Evolutionary conservation across 805 yeast genomes (phyloP), one percentile per base, ranked within the genome.

Genomic region (Candida palmyrensis): DNA sequence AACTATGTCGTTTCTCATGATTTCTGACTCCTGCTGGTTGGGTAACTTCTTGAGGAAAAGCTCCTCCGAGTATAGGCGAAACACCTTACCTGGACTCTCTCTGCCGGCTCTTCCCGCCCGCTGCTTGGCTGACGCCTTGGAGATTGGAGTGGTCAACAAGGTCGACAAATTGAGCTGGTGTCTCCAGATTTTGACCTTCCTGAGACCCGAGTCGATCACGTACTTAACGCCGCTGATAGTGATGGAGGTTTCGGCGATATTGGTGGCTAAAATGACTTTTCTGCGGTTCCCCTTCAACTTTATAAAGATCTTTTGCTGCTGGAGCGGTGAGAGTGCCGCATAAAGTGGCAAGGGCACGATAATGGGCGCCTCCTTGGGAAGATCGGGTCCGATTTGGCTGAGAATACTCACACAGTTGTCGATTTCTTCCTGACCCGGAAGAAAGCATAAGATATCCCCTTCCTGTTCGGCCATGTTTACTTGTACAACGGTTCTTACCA

Each of bases 101-200:
- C 99, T 86, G 41, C 99, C 99, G n/a, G 99, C 97, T 70, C 99
- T 84, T 55, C 99, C 99, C 29, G 89, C 79, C 59, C 99, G 69
- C 63, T 92, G 99, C 22, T 84, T 75, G 0, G 97, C 98, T 25
- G 95, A 83, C 0, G 97, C 95, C 49, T 83, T 86, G 0, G 97
- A 88, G 15, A 92, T 80, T 1, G 98, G 92, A 1, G 92, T 87
- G 0, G 96, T 89, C 32, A 92, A 62, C 49, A 92, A 72, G 0
- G 97, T 84, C n/a, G 96, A 90, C 21, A 92, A 70, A 0, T 97
- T 97, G 25, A 92, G 62, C 45, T 82, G 88, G 49, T 90, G 95
- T 47, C 92, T 77, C 95, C 97, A 90, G 1, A 90, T 94, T 44
- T 90, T 86, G 6, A 90, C 94, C 51, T 92, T 92, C 37, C 97